A percentile compares a stretch with the other conserved stretches of the same genome.
These are phyloP conservation scores for Coelastrella sp. DNA, from an alignment of 139 green algal species.

Conservation along the genomic window DNA sequence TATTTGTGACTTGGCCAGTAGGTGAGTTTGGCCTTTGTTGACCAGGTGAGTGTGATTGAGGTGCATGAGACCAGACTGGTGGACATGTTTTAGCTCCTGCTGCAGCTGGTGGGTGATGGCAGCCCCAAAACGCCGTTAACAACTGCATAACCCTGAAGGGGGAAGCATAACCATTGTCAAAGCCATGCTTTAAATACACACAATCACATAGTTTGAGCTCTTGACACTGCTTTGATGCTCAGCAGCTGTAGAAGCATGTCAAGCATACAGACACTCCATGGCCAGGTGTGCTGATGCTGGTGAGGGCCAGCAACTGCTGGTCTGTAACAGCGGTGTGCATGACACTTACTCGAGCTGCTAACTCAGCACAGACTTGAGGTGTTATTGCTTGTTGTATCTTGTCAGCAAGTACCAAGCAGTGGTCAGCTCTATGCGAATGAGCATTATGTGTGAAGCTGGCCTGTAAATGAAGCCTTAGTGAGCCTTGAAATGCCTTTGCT, in stretches of 20 bases:
- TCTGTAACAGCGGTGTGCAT: too few relatives aligned
- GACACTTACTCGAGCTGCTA: neutral
- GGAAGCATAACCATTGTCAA: neutral
- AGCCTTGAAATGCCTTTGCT: neutral
- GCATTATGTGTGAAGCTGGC: neutral
- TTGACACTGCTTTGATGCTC: too few relatives aligned
- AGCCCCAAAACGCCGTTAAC: constrained; percentile 61
- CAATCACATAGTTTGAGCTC: too few relatives aligned
- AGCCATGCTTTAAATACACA: too few relatives aligned
- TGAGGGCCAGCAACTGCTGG: too few relatives aligned
- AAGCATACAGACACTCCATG: too few relatives aligned
- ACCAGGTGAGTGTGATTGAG: constrained; percentile 79
- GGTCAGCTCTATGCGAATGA: neutral
- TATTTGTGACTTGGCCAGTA: constrained; percentile 74
- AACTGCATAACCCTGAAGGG: constrained; percentile 62
- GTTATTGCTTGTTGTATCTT: constrained; percentile 15
- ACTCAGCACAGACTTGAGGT: constrained; percentile 11
- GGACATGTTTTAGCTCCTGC: constrained; percentile 55
- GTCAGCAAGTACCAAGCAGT: neutral
- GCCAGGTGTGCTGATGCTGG: too few relatives aligned
- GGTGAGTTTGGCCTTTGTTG: neutral
- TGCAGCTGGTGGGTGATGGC: constrained; percentile 34
- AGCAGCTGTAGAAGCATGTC: too few relatives aligned
- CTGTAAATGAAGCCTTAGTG: neutral
- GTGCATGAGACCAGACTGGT: constrained; percentile 53